These are phyloP conservation scores for Syncephalis fuscata DNA, from an alignment of 371 early-diverging fungal species.

Conservation along the genomic window DNA sequence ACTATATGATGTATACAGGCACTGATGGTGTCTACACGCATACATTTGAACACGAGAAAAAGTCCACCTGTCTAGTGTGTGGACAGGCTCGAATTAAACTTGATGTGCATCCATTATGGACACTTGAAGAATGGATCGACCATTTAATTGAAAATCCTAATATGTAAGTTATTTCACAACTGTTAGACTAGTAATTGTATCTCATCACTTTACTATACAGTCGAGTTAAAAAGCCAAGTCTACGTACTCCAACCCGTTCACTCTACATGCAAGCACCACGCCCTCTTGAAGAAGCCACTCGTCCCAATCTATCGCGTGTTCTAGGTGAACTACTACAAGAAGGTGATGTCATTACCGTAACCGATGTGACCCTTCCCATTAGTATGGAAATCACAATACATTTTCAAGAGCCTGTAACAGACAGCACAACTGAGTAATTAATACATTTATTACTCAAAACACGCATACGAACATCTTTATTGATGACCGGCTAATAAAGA, in stretches of 20 bases:
- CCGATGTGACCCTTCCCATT: slow-evolving; percentile 50
- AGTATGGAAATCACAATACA: background rate
- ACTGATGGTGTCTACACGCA: slow-evolving; percentile 80
- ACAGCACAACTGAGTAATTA: no score
- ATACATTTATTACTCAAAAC: no score
- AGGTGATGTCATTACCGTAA: slow-evolving; percentile 47
- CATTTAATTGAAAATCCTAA: slow-evolving; percentile 49
- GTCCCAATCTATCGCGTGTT: slow-evolving; percentile 46
- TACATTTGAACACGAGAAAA: slow-evolving; percentile 70
- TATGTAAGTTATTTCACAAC: slow-evolving; percentile 24
- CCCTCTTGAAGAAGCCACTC: slow-evolving; percentile 41
- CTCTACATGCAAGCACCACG: slow-evolving; percentile 73
- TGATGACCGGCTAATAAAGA: no score
- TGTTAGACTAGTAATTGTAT: background rate
- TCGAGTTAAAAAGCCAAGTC: slow-evolving; percentile 63
- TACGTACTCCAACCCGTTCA: slow-evolving; percentile 32
- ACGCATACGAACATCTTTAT: no score
- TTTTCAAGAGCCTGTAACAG: no score
- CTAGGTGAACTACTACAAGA: slow-evolving; percentile 43
- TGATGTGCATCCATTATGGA: slow-evolving; percentile 22
- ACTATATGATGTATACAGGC: slow-evolving; percentile 93
- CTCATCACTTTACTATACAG: slow-evolving; percentile 19
- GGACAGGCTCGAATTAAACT: slow-evolving; percentile 29
- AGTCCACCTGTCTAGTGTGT: slow-evolving; percentile 85
- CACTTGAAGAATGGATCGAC: slow-evolving; percentile 55